phyloP scores from a whole-genome alignment of 2,329 filamentous ascomycete species.

The Ophiostoma pallidulum region DNA sequence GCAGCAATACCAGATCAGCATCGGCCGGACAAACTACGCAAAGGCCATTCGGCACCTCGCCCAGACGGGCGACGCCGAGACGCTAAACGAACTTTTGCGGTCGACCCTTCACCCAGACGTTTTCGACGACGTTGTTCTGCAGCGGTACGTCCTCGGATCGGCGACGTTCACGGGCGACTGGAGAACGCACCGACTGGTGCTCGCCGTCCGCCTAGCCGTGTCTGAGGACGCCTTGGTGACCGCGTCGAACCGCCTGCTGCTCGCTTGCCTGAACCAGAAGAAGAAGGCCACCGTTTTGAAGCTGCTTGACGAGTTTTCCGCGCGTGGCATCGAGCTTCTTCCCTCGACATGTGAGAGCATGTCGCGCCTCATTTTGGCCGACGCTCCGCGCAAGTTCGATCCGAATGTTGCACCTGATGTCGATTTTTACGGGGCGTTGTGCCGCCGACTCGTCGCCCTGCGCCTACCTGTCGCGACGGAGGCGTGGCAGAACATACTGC shows the following conservation, averaged over 20 bases:
- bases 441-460: slow-evolving; percentile 28
- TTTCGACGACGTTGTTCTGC: slow-evolving; percentile 37
- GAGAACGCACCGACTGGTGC: slow-evolving; percentile 34
- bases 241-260: slow-evolving; percentile 27
- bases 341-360: slow-evolving; percentile 20
- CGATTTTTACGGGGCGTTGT: slow-evolving; percentile 26
- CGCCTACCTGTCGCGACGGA: slow-evolving; percentile 31
- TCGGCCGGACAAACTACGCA: slow-evolving; percentile 55
- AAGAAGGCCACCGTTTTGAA: slow-evolving; percentile 21
- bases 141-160: slow-evolving; percentile 29
- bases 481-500: slow-evolving; percentile 36
- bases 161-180: slow-evolving; percentile 30
- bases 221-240: slow-evolving; percentile 22
- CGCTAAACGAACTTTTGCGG: slow-evolving; percentile 36
- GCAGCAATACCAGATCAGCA: slow-evolving; percentile 49
- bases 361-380: slow-evolving; percentile 23
- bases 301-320: slow-evolving; percentile 30
- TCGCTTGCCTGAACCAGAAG: slow-evolving; percentile 20
- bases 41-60: slow-evolving; percentile 57
- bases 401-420: slow-evolving; percentile 16
- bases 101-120: slow-evolving; percentile 48
- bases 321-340: slow-evolving; percentile 24
- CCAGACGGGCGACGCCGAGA: slow-evolving; percentile 39
- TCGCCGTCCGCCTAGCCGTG: slow-evolving; percentile 32
- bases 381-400: slow-evolving; percentile 20